phyloP scores from a whole-genome alignment of 1,284 basidiomycete genomes.

The Ceratobasidium theobromae region DNA sequence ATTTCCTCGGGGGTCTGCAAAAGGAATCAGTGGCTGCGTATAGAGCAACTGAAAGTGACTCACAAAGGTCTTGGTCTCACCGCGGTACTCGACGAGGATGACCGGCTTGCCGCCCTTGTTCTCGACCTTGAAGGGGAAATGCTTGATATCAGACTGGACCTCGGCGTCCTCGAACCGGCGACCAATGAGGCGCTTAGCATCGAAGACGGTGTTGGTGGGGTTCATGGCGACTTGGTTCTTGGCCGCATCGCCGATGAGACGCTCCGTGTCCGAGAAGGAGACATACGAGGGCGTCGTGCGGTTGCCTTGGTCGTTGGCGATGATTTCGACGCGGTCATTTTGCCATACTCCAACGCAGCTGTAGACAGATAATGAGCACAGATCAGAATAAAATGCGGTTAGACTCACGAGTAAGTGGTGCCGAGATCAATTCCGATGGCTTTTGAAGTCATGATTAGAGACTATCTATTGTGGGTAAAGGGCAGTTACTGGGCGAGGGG shows the following conservation, averaged over 20 bases:
- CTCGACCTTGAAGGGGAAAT: constrained; percentile 42
- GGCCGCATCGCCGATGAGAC: constrained; percentile 54
- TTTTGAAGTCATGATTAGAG: constrained; percentile 33
- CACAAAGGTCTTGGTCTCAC: constrained; percentile 50
- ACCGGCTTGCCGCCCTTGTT: constrained; percentile 48
- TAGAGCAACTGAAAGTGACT: neutral
- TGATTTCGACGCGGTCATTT: constrained; percentile 53
- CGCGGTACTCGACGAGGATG: constrained; percentile 51
- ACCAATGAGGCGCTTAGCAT: constrained; percentile 54
- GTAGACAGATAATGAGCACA: constrained; percentile 8
- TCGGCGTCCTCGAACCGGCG: constrained; percentile 51
- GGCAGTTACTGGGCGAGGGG: too few relatives aligned
- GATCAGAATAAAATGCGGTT: too few relatives aligned
- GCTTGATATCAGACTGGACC: constrained; percentile 53
- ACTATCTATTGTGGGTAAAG: neutral
- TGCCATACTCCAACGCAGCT: constrained; percentile 50
- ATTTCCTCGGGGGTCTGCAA: constrained; percentile 51
- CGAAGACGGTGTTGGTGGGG: constrained; percentile 47
- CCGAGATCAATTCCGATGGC: constrained; percentile 38
- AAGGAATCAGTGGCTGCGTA: neutral
- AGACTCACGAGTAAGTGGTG: constrained; percentile 33
- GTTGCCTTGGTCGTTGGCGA: constrained; percentile 48
- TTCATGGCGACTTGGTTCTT: constrained; percentile 51
- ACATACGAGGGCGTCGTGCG: constrained; percentile 53
- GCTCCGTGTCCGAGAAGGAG: constrained; percentile 50